These are phyloP conservation scores for Thraustochytrium striatum DNA, from an alignment of 352 stramenopile genomes.

Conservation along the genomic window DNA sequence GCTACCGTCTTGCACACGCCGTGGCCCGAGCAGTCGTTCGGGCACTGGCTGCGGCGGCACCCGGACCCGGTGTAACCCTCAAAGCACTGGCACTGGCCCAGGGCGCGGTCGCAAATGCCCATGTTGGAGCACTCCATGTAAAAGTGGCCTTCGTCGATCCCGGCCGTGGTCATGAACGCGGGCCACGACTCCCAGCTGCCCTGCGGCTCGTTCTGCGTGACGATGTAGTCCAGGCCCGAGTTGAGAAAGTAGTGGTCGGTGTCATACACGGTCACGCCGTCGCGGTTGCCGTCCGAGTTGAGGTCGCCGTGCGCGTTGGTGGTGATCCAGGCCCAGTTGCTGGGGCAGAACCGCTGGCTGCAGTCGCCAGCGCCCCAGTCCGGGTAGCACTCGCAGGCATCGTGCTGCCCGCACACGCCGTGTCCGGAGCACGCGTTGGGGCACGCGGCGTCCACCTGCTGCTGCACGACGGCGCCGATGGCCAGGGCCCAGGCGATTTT, in stretches of 20 bases:
- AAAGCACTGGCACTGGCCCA: slow-evolving; percentile 68
- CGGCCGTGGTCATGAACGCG: slow-evolving; percentile 60
- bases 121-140: slow-evolving; percentile 74
- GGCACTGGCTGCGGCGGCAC: slow-evolving; percentile 60
- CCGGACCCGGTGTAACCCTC: slow-evolving; percentile 64
- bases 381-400: slow-evolving; percentile 63
- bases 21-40: slow-evolving; percentile 71
- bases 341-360: slow-evolving; percentile 71
- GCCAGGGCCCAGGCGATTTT: not conserved
- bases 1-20: slow-evolving; percentile 74
- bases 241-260: slow-evolving; percentile 17
- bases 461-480: not conserved
- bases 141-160: slow-evolving; percentile 52
- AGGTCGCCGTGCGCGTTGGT: slow-evolving; percentile 84
- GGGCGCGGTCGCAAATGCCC: slow-evolving; percentile 70
- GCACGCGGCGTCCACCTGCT: slow-evolving; percentile 15
- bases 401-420: slow-evolving; percentile 53
- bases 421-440: slow-evolving; percentile 47
- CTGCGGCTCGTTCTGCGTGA: slow-evolving; percentile 10
- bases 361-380: slow-evolving; percentile 65
- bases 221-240: slow-evolving; percentile 8
- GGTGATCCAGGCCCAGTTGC: slow-evolving; percentile 78
- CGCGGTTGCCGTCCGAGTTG: slow-evolving; percentile 58
- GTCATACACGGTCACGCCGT: slow-evolving; percentile 34
- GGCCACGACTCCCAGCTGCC: slow-evolving; percentile 45